A percentile compares a stretch with the other conserved stretches of the same genome.
Evolutionary conservation across 768 basidiomycete genomes (phyloP).

Genomic region (Trichaptum fuscoviolaceum): DNA sequence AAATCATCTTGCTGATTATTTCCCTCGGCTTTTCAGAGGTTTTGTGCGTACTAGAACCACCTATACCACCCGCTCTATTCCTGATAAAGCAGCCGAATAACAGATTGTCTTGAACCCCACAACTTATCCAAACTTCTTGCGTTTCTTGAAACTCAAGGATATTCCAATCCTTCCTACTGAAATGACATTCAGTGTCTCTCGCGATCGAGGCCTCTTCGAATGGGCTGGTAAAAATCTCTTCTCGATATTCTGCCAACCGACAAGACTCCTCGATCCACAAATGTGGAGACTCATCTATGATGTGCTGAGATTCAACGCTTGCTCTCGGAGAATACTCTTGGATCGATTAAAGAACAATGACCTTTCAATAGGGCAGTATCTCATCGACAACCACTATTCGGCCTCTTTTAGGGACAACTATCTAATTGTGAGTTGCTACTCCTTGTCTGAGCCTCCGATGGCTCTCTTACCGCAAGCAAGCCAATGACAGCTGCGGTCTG

Average conservation of each 20-base stretch:
- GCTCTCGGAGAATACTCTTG: slow-evolving; percentile 41
- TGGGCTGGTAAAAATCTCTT: slow-evolving; percentile 67
- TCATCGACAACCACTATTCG: slow-evolving; percentile 61
- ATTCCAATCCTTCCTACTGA: slow-evolving; percentile 54
- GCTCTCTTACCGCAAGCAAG: slow-evolving; percentile 26
- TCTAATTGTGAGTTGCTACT: slow-evolving; percentile 49
- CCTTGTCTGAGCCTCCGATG: slow-evolving; percentile 1
- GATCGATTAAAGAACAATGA: slow-evolving; percentile 22
- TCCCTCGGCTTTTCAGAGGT: slow-evolving; percentile 33
- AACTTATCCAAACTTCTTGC: slow-evolving; percentile 76
- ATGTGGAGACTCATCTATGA: slow-evolving; percentile 76
- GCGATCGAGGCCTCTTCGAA: slow-evolving; percentile 64
- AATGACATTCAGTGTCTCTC: slow-evolving; percentile 77
- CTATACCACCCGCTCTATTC: not conserved
- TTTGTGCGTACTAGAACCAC: slow-evolving; percentile 39
- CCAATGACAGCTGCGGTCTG: slow-evolving; percentile 80
- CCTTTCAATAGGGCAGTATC: slow-evolving; percentile 48
- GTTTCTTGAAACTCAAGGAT: slow-evolving; percentile 48
- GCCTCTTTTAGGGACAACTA: slow-evolving; percentile 68
- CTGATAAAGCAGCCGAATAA: not conserved
- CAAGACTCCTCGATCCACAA: slow-evolving; percentile 52
- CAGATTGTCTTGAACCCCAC: slow-evolving; percentile 74
- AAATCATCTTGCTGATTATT: not conserved
- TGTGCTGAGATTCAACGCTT: slow-evolving; percentile 67
- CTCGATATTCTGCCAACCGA: slow-evolving; percentile 63